Evolutionary conservation across 164 flowering plant species (phyloP), one percentile per base, ranked within the genome.

Genomic region (Saururus chinensis): DNA sequence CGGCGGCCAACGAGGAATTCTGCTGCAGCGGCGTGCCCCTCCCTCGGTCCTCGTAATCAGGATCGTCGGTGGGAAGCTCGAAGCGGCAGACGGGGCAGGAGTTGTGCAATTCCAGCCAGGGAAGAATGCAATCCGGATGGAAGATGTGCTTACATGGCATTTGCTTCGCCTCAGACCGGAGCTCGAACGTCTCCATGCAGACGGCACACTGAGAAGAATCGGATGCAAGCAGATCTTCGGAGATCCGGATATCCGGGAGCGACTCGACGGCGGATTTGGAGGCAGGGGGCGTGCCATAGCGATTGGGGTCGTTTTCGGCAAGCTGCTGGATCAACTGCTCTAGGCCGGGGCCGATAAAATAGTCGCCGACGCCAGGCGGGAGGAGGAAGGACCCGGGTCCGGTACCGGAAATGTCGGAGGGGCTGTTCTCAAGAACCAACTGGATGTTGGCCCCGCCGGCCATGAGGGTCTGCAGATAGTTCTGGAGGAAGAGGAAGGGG

Each of bases 311-410:
- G 57, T 88, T 91, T 75, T 91, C 98, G 1, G 95, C 96, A 1
- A 91, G 78, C 68, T 91, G 98, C 68, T 91, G 98, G 67, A 91
- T 91, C 73, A 91, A 66, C 51, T 91, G 96, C 80, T 91, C 98
- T 35, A 88, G 75, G 0, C 95, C 95, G 4, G 93, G 88, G 19
- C 98, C 98, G 10, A 88, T 57, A 71, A 88, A 86, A 64, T 88
- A 91, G 56, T 91, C 98, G 1, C 96, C 95, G 0, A 86, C 60
- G 59, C 75, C 82, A 1, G 70, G 42, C 0, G 85, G 84, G 4
- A 78, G 60, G 4, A 77, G 73, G 41, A 80, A 68, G 0, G 64
- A 70, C 3, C 64, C 56, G 51, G 12, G 12, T 8, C 49, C 49
- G 49, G n/a, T n/a, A n/a, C 64, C 79, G 20, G 24, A 37, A 10